phyloP scores from a whole-genome alignment of 2,329 filamentous ascomycete genomes.

The Aureobasidium melanogenum region DNA sequence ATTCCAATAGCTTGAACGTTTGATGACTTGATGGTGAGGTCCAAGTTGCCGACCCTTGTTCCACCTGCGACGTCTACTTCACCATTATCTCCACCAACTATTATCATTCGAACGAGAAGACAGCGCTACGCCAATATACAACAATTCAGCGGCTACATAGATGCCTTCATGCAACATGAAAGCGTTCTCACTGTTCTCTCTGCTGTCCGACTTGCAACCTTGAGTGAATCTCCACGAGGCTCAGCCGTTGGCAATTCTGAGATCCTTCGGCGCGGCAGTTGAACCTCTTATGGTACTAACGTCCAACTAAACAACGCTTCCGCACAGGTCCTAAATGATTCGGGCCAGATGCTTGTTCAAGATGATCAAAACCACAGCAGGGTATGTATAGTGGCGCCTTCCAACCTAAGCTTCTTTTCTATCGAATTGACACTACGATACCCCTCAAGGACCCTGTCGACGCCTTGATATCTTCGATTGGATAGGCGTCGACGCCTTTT shows the following conservation, averaged over 20 bases:
- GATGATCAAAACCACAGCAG: background rate
- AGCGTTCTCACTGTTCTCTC: too few species aligned
- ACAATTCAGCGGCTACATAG: background rate
- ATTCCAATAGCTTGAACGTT: conserved; percentile 4
- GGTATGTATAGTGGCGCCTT: background rate
- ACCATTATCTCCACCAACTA: background rate
- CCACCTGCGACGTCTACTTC: background rate
- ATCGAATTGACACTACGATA: background rate
- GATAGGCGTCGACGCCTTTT: background rate
- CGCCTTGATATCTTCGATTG: background rate
- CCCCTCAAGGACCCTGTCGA: background rate
- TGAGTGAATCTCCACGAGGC: background rate
- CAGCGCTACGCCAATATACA: background rate
- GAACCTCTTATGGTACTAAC: background rate
- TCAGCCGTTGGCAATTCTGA: background rate
- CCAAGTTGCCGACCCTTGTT: background rate
- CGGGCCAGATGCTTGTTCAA: background rate
- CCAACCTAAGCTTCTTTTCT: background rate
- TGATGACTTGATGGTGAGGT: background rate
- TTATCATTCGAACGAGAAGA: background rate
- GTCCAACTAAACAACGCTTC: background rate
- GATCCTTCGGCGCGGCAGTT: background rate
- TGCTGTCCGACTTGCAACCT: too few species aligned
- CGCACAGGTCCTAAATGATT: background rate
- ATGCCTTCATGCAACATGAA: background rate